Percentiles rank a stretch among this genome's conserved stretches.
Evolutionary conservation across 495 filamentous ascomycete species (phyloP).

Genomic region (Parachaetomium inaequale): DNA sequence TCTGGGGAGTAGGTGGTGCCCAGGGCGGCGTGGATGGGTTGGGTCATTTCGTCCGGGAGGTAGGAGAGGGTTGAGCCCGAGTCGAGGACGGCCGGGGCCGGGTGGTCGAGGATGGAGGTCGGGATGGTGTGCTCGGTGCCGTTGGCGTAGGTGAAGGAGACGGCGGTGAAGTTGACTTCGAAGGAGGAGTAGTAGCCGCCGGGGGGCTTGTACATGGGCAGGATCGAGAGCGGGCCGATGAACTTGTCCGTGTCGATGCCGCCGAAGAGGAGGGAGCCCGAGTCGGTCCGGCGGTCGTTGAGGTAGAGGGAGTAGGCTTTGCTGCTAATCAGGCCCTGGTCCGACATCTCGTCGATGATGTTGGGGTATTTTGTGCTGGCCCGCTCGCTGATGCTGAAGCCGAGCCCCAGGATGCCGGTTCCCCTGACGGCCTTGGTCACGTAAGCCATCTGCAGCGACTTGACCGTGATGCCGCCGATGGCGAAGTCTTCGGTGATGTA

Average conservation of each 20-base stretch:
- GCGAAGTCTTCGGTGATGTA: constrained; percentile 73
- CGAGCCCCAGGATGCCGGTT: constrained; percentile 86
- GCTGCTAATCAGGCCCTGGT: constrained; percentile 66
- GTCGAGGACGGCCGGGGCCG: constrained; percentile 68
- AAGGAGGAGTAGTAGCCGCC: constrained; percentile 37
- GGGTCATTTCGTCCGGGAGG: constrained; percentile 61
- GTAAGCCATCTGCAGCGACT: constrained; percentile 75
- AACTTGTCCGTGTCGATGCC: constrained; percentile 86
- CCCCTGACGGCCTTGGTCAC: constrained; percentile 63
- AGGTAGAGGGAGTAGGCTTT: constrained; percentile 87
- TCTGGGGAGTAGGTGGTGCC: constrained; percentile 46
- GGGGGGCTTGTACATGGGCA: constrained; percentile 59
- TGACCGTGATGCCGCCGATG: constrained; percentile 63
- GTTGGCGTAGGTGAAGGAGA: constrained; percentile 33
- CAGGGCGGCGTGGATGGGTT: constrained; percentile 55
- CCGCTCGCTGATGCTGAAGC: constrained; percentile 74
- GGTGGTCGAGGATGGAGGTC: constrained; percentile 35
- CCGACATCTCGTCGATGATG: constrained; percentile 68
- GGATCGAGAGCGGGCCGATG: constrained; percentile 62
- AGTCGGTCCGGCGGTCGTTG: constrained; percentile 55
- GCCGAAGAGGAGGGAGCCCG: constrained; percentile 84
- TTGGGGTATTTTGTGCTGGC: constrained; percentile 66
- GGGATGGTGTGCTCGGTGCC: constrained; percentile 36
- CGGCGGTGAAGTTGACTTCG: constrained; percentile 36
- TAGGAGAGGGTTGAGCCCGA: constrained; percentile 81